Evolutionary conservation across 257 asterid genomes (phyloP), one percentile per base, ranked within the genome.

Genomic region (Prunella vulgaris): DNA sequence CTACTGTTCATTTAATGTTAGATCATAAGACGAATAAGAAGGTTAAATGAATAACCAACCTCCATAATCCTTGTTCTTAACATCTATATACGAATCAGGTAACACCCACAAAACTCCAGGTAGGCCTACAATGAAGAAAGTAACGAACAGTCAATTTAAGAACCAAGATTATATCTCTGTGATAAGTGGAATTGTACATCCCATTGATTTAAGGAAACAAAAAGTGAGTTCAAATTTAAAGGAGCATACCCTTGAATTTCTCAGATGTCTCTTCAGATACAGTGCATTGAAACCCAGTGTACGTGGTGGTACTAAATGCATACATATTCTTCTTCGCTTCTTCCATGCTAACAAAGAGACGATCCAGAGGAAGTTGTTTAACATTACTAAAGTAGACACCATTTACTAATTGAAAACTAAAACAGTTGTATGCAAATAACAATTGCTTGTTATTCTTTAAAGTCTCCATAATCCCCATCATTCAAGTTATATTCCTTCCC

Each of bases 301-400:
- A 94, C 0, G 96, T 91, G 5, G 99, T 94, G 52, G 99, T 94
- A 72, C 99, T 94, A 69, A 94, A 94, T 30, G 99, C 99, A 73
- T 94, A 94, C 97, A 94, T 84, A 75, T 91, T 94, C 89, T 94
- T 89, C 90, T 86, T 91, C 32, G 99, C 99, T 79, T 94, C 99
- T 85, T 94, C 99, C 92, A 89, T 87, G 78, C 99, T 94, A 81
- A 68, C 35, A 77, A 42, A 58, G 7, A 61, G 18, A 61, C 60
- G 49, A 70, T 57, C 33, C 48, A 68, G 27, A 13, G 57, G 73
- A 56, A 77, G 65, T 30, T 53, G 56, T 15, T 27, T 58, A 30
- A 33, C 58, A 72, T 18, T 7, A 20, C 35, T 33, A 30, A 68
- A 37, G 52, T 5, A 63, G 3, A 62, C 10, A n/a, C 8, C 28